A percentile compares a stretch with the other conserved stretches of the same genome.
Evolutionary conservation across 768 basidiomycete genomes (phyloP).

Genomic region (Termitomyces sp.): DNA sequence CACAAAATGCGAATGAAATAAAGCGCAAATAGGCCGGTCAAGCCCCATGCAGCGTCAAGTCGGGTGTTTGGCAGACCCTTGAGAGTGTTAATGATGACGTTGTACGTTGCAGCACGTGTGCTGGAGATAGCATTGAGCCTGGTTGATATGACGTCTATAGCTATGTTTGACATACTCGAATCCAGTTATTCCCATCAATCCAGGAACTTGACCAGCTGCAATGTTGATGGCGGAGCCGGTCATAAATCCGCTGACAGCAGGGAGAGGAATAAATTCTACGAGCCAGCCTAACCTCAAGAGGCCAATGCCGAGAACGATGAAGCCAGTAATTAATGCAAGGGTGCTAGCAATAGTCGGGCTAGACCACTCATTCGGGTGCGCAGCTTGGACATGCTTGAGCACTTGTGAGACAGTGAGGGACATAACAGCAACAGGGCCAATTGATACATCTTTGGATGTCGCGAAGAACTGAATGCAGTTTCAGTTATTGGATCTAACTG

Average conservation of each 20-base stretch:
- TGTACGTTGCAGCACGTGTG: conserved; percentile 81
- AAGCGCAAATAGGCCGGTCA: conserved; percentile 67
- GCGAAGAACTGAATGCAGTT: conserved; percentile 75
- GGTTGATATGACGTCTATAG: not conserved
- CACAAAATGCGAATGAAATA: conserved; percentile 66
- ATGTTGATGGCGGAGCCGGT: conserved; percentile 97
- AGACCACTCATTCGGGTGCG: conserved; percentile 54
- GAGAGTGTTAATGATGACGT: conserved; percentile 90
- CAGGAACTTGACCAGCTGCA: conserved; percentile 85
- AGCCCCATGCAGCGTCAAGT: conserved; percentile 88
- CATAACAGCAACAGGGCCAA: conserved; percentile 99
- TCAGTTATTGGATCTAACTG: not conserved
- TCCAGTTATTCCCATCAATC: conserved; percentile 81
- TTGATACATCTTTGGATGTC: conserved; percentile 98
- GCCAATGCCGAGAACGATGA: conserved; percentile 89
- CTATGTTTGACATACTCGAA: conserved; percentile 60
- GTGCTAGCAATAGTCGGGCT: conserved; percentile 79
- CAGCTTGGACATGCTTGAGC: conserved; percentile 58
- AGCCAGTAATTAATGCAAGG: conserved; percentile 83
- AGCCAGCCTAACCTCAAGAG: conserved; percentile 90
- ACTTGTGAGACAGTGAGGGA: conserved; percentile 83
- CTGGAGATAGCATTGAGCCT: conserved; percentile 32
- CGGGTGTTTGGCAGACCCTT: conserved; percentile 70
- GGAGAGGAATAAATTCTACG: conserved; percentile 89
- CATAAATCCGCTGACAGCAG: conserved; percentile 90